Evolutionary conservation across 306 rosid genomes (phyloP), one percentile per base, ranked within the genome.

Genomic region (Vigna unguiculata): DNA sequence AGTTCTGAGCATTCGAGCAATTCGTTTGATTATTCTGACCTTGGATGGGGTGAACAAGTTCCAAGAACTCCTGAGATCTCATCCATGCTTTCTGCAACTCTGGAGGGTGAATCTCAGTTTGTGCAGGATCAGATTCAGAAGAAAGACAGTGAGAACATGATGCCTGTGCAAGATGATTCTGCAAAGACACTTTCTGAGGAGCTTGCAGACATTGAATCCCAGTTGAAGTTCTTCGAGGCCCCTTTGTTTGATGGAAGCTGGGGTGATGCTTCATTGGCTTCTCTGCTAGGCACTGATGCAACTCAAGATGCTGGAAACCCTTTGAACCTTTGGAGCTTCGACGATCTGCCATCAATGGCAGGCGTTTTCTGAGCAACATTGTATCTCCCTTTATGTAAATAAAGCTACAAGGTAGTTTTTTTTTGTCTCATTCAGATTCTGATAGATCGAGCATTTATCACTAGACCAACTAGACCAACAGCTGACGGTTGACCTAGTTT

Each of bases 1-100:
- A 83, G 84, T 36, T 95, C 97, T 0, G 99, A 95, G 19, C 92
- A 88, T 84, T 93, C 93, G 0, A 95, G 97, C 83, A 90, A 92
- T 63, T 92, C 97, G 0, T 87, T 89, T 20, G 96, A 85, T 25
- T 87, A 86, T 81, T 90, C 97, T 4, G 99, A 88, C 68, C 87
- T 89, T 13, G 88, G 87, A 52, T 87, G 86, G 88, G 91, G 89
- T 20, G 96, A 92, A 60, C 93, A 89, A 75, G 87, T 86, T 13
- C 76, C 91, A 0, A 95, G 83, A 80, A 86, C 97, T 19, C 97
- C 97, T 1, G 97, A 95, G 75, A 92, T 89, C 80, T 81, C 97
- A 15, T 92, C 98, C 51, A 84, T 89, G 72, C 80, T 94, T 58
- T 87, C 96, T 52, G 84, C 82, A 28, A 53, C 82, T 34, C 8